Conservation (phyloP, 106 monocot genomes). For the Iris macrosiphon region DNA sequence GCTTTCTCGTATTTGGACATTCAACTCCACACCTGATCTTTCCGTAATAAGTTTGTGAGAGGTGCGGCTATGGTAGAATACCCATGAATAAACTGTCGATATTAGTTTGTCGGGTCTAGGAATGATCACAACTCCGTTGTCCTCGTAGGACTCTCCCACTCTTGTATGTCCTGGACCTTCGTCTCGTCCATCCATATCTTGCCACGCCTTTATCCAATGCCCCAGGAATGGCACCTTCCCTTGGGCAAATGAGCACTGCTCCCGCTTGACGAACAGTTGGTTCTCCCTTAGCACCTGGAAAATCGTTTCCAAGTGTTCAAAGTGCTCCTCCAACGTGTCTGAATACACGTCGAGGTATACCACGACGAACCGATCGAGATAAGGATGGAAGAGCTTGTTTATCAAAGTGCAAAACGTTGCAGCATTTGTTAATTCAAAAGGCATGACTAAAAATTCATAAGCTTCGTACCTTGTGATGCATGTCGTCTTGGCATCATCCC, state of each 20-base stretch:
- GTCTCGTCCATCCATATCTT: background rate
- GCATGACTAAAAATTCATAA: background rate
- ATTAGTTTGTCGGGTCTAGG: background rate
- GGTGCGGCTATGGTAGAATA: background rate
- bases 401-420: background rate
- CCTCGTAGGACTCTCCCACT: background rate
- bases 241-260: background rate
- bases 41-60: background rate
- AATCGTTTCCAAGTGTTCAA: background rate
- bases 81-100: background rate
- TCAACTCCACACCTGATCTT: background rate
- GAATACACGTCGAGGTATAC: too few relatives aligned
- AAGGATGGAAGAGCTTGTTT: too few relatives aligned
- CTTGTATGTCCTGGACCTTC: background rate
- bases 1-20: too few relatives aligned
- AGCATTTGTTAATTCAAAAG: too few relatives aligned
- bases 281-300: too few relatives aligned
- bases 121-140: background rate
- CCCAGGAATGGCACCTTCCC: background rate
- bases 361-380: too few relatives aligned
- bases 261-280: too few relatives aligned
- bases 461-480: background rate
- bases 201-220: background rate
- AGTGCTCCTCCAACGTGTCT: background rate
- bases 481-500: background rate